phyloP scores from a whole-genome alignment of 805 yeast genomes.

The Yamadazyma takamatsuzukensis region DNA sequence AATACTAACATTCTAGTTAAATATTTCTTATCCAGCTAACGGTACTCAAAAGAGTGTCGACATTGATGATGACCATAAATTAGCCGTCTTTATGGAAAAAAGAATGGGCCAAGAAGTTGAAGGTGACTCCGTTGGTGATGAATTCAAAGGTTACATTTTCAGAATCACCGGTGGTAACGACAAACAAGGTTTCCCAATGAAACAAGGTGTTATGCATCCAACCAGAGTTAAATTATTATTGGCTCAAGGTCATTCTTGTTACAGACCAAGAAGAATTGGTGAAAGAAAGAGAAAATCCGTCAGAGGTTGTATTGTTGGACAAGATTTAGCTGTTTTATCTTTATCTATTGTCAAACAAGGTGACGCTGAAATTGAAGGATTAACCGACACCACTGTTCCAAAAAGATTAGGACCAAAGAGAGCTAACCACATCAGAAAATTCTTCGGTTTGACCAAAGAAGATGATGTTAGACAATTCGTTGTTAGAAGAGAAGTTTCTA shows the following conservation, averaged over 20 bases:
- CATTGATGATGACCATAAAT: constrained; percentile 98
- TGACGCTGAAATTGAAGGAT: constrained; percentile 91
- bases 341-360: constrained; percentile 96
- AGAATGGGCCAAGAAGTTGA: constrained; percentile 99
- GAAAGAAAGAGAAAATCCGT: constrained; percentile 99
- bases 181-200: constrained; percentile 99
- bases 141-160: constrained; percentile 98
- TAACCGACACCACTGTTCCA: constrained; percentile 92
- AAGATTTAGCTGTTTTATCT: constrained; percentile 94
- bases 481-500: constrained; percentile 96
- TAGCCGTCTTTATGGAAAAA: constrained; percentile 98
- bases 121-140: constrained; percentile 97
- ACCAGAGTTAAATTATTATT: constrained; percentile 97
- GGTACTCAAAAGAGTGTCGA: constrained; percentile 99
- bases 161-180: constrained; percentile 99
- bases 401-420: constrained; percentile 99
- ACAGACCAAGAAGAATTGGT: constrained; percentile 99
- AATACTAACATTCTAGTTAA: constrained; percentile 56
- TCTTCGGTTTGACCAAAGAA: constrained; percentile 96
- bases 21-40: constrained; percentile 99
- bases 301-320: constrained; percentile 98
- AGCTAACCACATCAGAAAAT: constrained; percentile 99
- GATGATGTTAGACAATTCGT: constrained; percentile 88
- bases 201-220: constrained; percentile 99
- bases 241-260: constrained; percentile 93